Percentiles rank a stretch among this genome's conserved stretches.
phyloP scores from a whole-genome alignment of 306 rosid species.

The Glycyrrhiza uralensis region DNA sequence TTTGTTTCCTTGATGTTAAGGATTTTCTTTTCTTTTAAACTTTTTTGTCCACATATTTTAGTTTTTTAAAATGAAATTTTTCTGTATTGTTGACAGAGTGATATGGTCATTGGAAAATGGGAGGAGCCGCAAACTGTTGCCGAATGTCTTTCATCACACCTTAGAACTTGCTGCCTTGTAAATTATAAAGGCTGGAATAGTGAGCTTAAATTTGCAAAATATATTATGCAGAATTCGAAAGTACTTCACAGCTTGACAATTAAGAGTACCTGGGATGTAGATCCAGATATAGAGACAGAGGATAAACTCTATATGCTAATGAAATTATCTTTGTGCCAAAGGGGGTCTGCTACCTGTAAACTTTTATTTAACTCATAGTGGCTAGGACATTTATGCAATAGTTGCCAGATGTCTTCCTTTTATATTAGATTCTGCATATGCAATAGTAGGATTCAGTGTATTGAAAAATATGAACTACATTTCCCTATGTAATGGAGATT shows the following conservation, averaged over 20 bases:
- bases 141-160: neutral
- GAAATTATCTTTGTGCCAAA: neutral
- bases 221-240: neutral
- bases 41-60: neutral
- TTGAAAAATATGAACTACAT: neutral
- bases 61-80: neutral
- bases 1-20: no score
- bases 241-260: neutral
- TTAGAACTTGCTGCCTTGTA: neutral
- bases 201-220: neutral
- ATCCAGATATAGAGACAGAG: no score
- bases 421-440: neutral
- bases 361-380: neutral
- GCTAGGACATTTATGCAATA: neutral
- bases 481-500: neutral
- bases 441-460: neutral
- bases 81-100: neutral
- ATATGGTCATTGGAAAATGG: neutral
- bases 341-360: neutral
- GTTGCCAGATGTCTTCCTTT: neutral
- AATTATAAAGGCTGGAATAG: neutral
- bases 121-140: neutral
- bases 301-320: neutral
- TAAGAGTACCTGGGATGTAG: neutral
- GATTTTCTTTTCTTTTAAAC: neutral